These are phyloP conservation scores for Clarireedia monteithiana DNA, from an alignment of 2,329 filamentous ascomycete genomes.

Conservation along the genomic window DNA sequence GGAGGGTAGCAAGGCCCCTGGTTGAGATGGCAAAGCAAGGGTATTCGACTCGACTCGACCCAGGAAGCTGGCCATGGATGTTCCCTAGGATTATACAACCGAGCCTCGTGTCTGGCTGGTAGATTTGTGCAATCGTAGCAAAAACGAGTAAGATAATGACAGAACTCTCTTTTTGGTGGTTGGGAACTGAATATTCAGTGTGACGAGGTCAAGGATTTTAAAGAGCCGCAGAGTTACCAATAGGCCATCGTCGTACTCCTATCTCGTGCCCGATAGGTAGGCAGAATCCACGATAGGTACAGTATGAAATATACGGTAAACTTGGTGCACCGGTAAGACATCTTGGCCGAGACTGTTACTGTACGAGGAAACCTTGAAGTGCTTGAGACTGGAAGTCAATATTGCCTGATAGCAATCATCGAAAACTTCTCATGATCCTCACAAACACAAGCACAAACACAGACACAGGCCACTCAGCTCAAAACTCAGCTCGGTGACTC, in stretches of 20 bases:
- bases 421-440: slow-evolving; percentile 2
- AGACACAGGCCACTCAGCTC: not conserved
- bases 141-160: no score
- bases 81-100: slow-evolving; percentile 19
- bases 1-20: slow-evolving; percentile 14
- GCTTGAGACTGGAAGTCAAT: no score
- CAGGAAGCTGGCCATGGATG: slow-evolving; percentile 20
- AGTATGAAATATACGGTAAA: no score
- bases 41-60: slow-evolving; percentile 21
- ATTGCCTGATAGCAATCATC: not conserved
- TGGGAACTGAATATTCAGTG: no score
- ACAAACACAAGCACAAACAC: not conserved
- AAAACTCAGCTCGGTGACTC: slow-evolving; percentile 2
- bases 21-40: slow-evolving; percentile 16
- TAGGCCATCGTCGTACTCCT: no score
- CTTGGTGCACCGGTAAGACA: no score
- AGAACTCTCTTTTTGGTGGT: no score
- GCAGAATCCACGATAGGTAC: no score
- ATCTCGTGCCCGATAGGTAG: no score
- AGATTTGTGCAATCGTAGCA: not conserved
- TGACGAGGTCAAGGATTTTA: no score
- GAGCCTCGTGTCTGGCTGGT: slow-evolving; percentile 23
- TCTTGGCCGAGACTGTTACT: not conserved
- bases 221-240: no score
- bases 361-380: not conserved